Evolutionary conservation across 441 rosid species (phyloP), one percentile per base, ranked within the genome.

Genomic region (Raphanus hybrid): DNA sequence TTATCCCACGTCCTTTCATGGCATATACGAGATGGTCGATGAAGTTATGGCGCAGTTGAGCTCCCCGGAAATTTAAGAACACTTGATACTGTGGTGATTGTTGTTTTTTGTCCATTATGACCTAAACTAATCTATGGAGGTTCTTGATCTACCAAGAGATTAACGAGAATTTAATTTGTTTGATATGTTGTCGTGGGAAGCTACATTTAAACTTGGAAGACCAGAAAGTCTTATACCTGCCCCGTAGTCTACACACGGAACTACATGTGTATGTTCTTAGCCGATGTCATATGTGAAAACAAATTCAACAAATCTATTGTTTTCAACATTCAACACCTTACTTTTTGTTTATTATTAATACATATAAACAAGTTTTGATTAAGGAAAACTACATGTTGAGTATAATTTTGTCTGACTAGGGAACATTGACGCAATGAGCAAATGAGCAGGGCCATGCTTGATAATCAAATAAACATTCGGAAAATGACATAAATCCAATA

Each of bases 1-100:
- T 55, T 8, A 55, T 55, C 8, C 60, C 60, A 7, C 23, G 2
- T 16, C 27, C 26, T 8, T 55, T 55, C 27, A 55, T 15, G 27
- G 26, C 26, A 2, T 7, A 3, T 27, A 6, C 11, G 9, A 55
- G 26, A 55, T 55, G 60, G 11, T 8, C 23, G 26, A 55, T 16
- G 60, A 55, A 55, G 60, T 16, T 16, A 16, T 55, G 20, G 60
- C 60, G 60, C 26, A 55, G 27, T 16, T 55, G 26, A 16, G 10
- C 60, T 55, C 60, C 60, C 8, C 27, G 60, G 60, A 55, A 55
- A 55, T 55, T 55, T 16, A 55, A 16, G 5, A 55, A 55, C 60
- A 55, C 60, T 8, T 55, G 60, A 55, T 55, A 18, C 10, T 55
- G 60, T 8, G 27, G 60, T 16, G 60, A 23, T 55, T 20, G 11